phyloP scores from a whole-genome alignment of 495 filamentous ascomycete genomes.

The Xylaria cubensis region DNA sequence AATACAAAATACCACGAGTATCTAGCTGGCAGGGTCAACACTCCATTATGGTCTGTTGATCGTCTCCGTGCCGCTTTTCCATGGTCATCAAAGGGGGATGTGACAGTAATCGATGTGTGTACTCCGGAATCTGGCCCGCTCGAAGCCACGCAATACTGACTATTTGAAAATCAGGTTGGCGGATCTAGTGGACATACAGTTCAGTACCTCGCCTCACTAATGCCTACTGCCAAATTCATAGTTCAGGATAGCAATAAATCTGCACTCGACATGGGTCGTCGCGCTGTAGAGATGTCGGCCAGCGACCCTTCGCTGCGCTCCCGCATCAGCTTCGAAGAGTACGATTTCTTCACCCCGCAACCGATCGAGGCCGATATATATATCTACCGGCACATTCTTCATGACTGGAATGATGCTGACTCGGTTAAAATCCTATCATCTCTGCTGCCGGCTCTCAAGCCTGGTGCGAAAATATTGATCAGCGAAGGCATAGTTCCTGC shows the following conservation, averaged over 20 bases:
- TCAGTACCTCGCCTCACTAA: conserved; percentile 39
- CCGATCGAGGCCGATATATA: conserved; percentile 46
- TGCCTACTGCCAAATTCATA: conserved; percentile 43
- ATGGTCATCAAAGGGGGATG: conserved; percentile 6
- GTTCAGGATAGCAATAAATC: conserved; percentile 45
- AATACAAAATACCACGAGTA: conserved; percentile 35
- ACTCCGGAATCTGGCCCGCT: neutral
- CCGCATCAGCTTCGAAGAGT: conserved; percentile 40
- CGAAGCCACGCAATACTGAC: neutral
- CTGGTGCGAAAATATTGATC: conserved; percentile 43
- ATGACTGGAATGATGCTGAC: conserved; percentile 53
- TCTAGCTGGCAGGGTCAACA: conserved; percentile 33
- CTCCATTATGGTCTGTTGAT: conserved; percentile 34
- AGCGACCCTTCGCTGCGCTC: conserved; percentile 26
- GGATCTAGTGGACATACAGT: conserved; percentile 53
- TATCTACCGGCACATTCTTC: conserved; percentile 48
- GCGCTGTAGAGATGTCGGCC: conserved; percentile 23
- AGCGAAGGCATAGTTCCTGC: conserved; percentile 39
- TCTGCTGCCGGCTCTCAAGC: conserved; percentile 44
- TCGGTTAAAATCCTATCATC: conserved; percentile 42
- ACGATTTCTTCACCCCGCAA: conserved; percentile 50
- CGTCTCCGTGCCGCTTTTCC: conserved; percentile 28
- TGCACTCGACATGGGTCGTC: conserved; percentile 36
- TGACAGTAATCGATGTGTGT: conserved; percentile 38
- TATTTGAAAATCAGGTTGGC: conserved; percentile 38